A percentile compares a stretch with the other conserved stretches of the same genome.
phyloP scores from a whole-genome alignment of 2,329 filamentous ascomycete species.

The Colletotrichum somersetense region DNA sequence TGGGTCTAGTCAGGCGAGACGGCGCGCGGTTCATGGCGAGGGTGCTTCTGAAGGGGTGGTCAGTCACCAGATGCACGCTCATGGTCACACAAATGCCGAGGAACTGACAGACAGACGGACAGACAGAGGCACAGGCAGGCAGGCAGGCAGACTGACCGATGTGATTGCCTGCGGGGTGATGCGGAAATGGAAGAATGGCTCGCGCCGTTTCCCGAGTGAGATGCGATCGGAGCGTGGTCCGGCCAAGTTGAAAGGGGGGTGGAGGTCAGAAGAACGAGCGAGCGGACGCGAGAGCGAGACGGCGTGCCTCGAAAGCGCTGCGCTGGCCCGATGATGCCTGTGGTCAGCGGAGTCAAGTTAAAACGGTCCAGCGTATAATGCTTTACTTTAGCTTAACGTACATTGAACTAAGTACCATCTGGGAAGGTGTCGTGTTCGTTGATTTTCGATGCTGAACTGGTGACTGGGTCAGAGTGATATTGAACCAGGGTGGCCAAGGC shows the following conservation, averaged over 20 bases:
- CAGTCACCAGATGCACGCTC: slow-evolving; percentile 20
- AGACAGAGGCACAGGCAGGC: neutral
- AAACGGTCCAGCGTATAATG: neutral
- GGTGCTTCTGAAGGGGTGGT: slow-evolving; percentile 1
- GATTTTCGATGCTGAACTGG: neutral
- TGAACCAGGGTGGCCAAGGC: slow-evolving; percentile 21
- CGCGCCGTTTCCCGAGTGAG: slow-evolving; percentile 35
- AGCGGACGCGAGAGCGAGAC: slow-evolving; percentile 26
- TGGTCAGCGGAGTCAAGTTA: neutral
- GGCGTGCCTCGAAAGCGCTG: neutral
- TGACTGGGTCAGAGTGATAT: neutral
- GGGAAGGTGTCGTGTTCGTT: neutral
- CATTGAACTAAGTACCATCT: neutral
- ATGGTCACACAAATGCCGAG: slow-evolving; percentile 22
- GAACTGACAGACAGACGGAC: neutral
- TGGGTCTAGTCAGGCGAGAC: slow-evolving; percentile 24
- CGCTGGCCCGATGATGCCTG: neutral
- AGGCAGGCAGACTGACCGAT: slow-evolving; percentile 13
- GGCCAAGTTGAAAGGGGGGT: slow-evolving; percentile 16
- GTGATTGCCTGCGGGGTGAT: slow-evolving; percentile 31
- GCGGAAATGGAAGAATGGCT: slow-evolving; percentile 31
- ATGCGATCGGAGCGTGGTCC: slow-evolving; percentile 42
- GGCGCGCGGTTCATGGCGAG: neutral
- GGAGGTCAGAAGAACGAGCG: slow-evolving; percentile 27
- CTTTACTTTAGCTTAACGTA: neutral